A percentile compares a stretch with the other conserved stretches of the same genome.
Conservation (phyloP, 495 filamentous ascomycete genomes). For the Cairneyella variabilis region DNA sequence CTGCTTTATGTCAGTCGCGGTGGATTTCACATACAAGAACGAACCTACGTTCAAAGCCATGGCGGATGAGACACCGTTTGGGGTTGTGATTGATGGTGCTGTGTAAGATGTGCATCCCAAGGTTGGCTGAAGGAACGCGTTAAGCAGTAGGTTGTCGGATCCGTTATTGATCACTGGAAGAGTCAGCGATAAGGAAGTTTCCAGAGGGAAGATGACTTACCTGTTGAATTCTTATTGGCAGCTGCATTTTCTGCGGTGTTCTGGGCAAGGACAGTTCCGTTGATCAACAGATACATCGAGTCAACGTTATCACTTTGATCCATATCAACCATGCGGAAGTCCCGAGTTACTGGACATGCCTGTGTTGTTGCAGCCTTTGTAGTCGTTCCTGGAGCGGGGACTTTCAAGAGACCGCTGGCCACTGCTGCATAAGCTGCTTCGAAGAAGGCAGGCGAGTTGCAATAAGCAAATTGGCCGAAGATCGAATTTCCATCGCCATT, state of each 20-base stretch:
- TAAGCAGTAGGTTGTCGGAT: neutral
- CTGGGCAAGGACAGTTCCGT: neutral
- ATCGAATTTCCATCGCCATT: neutral
- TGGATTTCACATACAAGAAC: neutral
- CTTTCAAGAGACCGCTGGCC: neutral
- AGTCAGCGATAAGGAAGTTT: too few species aligned
- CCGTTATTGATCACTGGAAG: neutral
- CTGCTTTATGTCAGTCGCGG: neutral
- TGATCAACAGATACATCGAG: neutral
- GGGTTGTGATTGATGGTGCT: neutral
- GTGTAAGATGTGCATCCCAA: neutral
- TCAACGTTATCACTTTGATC: conserved; percentile 3
- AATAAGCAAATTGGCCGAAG: conserved; percentile 1
- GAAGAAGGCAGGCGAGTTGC: neutral
- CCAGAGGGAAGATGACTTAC: too few species aligned
- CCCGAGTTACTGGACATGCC: neutral
- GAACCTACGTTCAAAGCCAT: neutral
- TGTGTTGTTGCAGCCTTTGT: neutral
- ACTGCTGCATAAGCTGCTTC: neutral
- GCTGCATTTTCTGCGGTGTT: neutral
- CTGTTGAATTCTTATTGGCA: neutral
- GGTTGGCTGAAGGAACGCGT: neutral
- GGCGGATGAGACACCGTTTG: neutral
- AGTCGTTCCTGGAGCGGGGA: neutral
- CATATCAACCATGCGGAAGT: conserved; percentile 1